Evolutionary conservation across 192 early-diverging fungal species (phyloP).

Genomic region (Entrophospora sp.): DNA sequence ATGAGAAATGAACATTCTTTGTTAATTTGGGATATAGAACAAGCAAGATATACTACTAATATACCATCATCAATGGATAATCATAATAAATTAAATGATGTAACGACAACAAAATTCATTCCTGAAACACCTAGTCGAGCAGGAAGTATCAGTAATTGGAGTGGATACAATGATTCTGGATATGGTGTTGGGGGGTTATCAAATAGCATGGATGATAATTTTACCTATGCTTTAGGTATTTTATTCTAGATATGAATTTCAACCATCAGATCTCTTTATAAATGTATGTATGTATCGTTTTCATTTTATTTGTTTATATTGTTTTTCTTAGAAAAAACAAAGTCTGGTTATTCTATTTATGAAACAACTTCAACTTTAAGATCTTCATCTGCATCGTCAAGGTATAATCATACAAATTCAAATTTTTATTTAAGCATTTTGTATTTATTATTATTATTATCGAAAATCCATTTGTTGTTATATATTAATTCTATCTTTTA

Average conservation of each 20-base stretch:
- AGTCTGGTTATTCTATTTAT: background rate
- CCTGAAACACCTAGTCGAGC: background rate
- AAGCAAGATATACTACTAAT: slow-evolving; percentile 4
- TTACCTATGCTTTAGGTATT: background rate
- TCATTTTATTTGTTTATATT: background rate
- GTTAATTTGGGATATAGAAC: slow-evolving; percentile 68
- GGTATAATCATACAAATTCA: background rate
- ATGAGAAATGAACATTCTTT: slow-evolving; percentile 61
- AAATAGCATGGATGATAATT: background rate
- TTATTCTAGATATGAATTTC: background rate
- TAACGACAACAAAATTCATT: background rate
- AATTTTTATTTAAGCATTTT: background rate
- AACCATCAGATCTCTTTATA: background rate
- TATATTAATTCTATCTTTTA: background rate
- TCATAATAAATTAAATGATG: background rate
- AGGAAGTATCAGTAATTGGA: slow-evolving; percentile 11
- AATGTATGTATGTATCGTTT: background rate
- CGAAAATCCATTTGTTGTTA: background rate
- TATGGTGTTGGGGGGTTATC: background rate
- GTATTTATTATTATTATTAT: background rate
- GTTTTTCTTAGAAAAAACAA: background rate
- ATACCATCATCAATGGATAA: background rate
- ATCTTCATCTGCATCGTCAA: background rate
- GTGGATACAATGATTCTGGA: background rate
- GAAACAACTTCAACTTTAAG: background rate